phyloP scores from a whole-genome alignment of 129 eudicot genomes.

The Smallanthus sonchifolius region DNA sequence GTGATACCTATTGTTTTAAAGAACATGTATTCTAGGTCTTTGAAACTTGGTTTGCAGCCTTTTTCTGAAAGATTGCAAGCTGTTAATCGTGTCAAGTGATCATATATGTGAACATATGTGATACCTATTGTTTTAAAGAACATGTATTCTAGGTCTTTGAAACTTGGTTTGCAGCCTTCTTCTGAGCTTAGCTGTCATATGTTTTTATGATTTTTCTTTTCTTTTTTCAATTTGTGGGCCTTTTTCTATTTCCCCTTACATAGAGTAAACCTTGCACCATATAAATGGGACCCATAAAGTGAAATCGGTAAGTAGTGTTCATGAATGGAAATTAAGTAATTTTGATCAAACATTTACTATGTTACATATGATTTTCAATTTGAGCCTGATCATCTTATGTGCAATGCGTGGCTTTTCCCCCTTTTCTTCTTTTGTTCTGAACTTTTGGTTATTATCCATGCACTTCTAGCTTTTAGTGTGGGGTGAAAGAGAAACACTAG shows the following conservation, averaged over 20 bases:
- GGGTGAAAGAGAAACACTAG: neutral
- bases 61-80: neutral
- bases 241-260: neutral
- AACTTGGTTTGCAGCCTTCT: neutral
- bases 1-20: neutral
- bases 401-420: neutral
- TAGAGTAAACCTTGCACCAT: constrained; percentile 5
- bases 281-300: constrained; percentile 4
- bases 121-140: constrained; percentile 3
- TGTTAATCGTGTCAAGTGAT: neutral
- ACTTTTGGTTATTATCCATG: neutral
- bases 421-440: too few species aligned
- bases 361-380: neutral
- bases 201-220: neutral
- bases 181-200: neutral
- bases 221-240: neutral
- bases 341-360: neutral
- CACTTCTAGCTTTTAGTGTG: neutral
- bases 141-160: neutral
- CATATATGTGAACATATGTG: neutral
- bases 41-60: neutral
- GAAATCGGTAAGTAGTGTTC: neutral
- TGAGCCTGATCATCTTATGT: neutral
- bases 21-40: neutral
- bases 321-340: neutral